A percentile compares a stretch with the other conserved stretches of the same genome.
phyloP scores from a whole-genome alignment of 2,329 filamentous ascomycete genomes.

The Penicillium sclerotiorum region DNA sequence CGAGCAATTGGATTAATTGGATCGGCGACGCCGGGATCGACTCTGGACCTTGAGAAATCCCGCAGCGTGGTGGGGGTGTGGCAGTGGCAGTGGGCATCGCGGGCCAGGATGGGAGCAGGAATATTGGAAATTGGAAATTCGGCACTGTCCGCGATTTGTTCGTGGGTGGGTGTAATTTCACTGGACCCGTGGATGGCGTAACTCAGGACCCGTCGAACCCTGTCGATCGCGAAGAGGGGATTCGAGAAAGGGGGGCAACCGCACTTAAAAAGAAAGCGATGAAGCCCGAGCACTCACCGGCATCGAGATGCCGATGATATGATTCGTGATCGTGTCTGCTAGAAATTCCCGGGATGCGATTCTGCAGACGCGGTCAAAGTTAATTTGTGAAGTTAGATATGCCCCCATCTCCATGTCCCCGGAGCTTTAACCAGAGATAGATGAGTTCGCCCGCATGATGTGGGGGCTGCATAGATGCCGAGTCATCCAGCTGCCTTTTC shows the following conservation, averaged over 20 bases:
- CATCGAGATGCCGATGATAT: conserved; percentile 21
- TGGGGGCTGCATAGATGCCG: conserved; percentile 4
- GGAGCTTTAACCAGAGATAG: background rate
- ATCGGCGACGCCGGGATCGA: conserved; percentile 20
- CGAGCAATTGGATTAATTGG: no score
- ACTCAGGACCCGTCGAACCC: conserved; percentile 25
- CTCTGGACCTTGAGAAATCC: conserved; percentile 17
- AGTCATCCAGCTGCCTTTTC: conserved; percentile 16
- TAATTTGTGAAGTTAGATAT: conserved; percentile 4
- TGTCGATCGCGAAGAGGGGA: conserved; percentile 23
- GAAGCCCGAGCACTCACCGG: conserved; percentile 7
- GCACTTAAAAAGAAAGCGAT: background rate
- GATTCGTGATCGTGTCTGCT: conserved; percentile 15
- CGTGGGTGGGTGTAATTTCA: conserved; percentile 14
- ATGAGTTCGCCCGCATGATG: background rate
- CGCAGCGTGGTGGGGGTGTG: background rate
- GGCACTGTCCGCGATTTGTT: conserved; percentile 14
- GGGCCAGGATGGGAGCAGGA: conserved; percentile 3
- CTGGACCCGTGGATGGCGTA: conserved; percentile 20
- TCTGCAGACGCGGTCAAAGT: conserved; percentile 17
- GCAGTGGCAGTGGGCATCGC: background rate
- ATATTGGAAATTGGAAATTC: no score
- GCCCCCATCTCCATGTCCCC: background rate
- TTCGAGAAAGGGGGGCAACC: no score
- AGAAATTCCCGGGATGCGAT: conserved; percentile 1